Evolutionary conservation across 2,329 filamentous ascomycete genomes (phyloP).

Genomic region (Fusarium transvaalense): DNA sequence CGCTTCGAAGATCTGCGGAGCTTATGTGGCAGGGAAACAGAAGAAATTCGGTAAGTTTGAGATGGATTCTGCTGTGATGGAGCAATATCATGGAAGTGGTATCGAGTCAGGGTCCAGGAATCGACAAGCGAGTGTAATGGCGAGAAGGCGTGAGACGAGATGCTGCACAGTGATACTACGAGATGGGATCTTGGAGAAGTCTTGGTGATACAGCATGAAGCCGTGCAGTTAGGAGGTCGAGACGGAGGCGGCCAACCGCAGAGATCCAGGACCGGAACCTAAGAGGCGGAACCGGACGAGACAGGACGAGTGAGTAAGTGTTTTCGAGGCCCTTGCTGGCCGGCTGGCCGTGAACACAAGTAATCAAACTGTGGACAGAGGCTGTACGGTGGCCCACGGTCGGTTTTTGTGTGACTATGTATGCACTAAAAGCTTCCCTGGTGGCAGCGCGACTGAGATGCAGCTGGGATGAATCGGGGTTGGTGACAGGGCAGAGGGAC

Average conservation of each 20-base stretch:
- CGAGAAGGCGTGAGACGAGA: conserved; percentile 61
- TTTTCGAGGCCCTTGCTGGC: conserved; percentile 47
- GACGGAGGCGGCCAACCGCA: conserved; percentile 62
- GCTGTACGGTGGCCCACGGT: conserved; percentile 58
- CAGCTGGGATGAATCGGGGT: conserved; percentile 58
- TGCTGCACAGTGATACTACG: conserved; percentile 65
- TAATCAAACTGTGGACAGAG: conserved; percentile 50
- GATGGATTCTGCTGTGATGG: conserved; percentile 23
- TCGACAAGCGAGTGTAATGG: conserved; percentile 52
- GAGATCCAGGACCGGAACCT: conserved; percentile 52
- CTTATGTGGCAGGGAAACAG: conserved; percentile 37
- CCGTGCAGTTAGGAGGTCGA: conserved; percentile 60
- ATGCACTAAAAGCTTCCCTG: conserved; percentile 46
- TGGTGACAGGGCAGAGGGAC: conserved; percentile 55
- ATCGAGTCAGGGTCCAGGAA: conserved; percentile 34
- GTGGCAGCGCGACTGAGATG: conserved; percentile 58
- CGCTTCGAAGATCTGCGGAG: conserved; percentile 43
- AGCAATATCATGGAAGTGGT: conserved; percentile 16
- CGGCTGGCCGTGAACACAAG: conserved; percentile 49
- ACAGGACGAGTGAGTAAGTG: conserved; percentile 39
- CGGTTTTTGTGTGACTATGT: conserved; percentile 66
- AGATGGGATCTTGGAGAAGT: conserved; percentile 58
- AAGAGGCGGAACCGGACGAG: conserved; percentile 49
- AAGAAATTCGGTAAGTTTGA: conserved; percentile 22
- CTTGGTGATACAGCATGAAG: conserved; percentile 64